These are phyloP conservation scores for Melastoma candidum DNA, from an alignment of 441 rosid species.

Conservation along the genomic window DNA sequence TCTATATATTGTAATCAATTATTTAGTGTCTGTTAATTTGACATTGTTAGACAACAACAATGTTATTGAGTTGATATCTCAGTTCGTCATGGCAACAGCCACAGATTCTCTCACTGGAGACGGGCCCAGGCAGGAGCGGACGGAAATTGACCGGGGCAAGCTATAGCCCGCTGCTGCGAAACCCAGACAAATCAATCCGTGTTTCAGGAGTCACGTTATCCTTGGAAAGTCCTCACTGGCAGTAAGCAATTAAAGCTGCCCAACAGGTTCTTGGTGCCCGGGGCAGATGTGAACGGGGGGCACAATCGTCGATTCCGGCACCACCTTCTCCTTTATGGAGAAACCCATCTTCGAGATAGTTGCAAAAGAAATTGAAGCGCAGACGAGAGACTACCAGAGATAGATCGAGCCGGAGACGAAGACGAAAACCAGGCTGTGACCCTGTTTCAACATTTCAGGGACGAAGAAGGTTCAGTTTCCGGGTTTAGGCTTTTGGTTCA, in stretches of 20 bases:
- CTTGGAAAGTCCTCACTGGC: conserved; percentile 59
- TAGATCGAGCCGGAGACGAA: conserved; percentile 23
- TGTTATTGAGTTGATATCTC: too few species aligned
- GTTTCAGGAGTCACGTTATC: conserved; percentile 42
- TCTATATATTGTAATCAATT: too few species aligned
- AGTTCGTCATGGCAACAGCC: too few species aligned
- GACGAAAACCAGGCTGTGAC: conserved; percentile 42
- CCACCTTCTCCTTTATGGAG: conserved; percentile 81
- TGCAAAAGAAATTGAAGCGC: conserved; percentile 39
- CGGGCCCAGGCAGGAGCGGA: conserved; percentile 25
- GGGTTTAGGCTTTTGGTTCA: conserved; percentile 46
- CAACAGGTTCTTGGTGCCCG: conserved; percentile 38
- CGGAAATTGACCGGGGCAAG: conserved; percentile 35
- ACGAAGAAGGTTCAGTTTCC: conserved; percentile 25
- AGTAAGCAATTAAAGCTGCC: conserved; percentile 49
- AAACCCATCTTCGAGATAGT: conserved; percentile 41
- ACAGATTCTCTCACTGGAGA: conserved; percentile 30
- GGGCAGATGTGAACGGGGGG: conserved; percentile 67
- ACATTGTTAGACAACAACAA: too few species aligned
- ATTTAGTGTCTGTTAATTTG: too few species aligned
- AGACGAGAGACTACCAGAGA: conserved; percentile 45
- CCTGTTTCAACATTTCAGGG: conserved; percentile 60
- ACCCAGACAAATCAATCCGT: conserved; percentile 28
- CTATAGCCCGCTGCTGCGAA: conserved; percentile 59
- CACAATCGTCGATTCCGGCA: conserved; percentile 77